Base-by-base conservation (phyloP, 768 basidiomycete species). In the Boletus rubescentipes region DNA sequence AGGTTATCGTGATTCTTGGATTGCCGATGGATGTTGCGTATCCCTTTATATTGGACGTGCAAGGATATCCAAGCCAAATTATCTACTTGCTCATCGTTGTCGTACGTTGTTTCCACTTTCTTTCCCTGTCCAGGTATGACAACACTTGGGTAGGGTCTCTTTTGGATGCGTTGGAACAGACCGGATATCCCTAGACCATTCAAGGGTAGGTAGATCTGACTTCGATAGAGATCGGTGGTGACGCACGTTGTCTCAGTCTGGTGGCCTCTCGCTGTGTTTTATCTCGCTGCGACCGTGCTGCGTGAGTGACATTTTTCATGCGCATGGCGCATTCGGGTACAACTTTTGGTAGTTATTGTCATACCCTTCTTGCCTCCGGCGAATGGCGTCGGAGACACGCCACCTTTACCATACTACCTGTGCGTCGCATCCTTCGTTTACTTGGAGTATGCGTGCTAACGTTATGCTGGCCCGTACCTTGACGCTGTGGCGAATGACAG, bases 371-470 rank as follows among this genome's bases (percentile, higher is more conserved):
- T 85, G 5, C 76, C 59, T 21, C 84, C 84, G 4, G 72, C 80
- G 0, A 79, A 80, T 55, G 73, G 76, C 16, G 73, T 80, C 1
- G 84, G 83, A 12, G 82, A 85, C 57, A 83, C 83, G 0, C 82
- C 82, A 11, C 80, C 84, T 11, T 60, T 85, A 34, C 81, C 83
- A 3, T 84, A 84, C 54, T 84, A 83, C 62, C 59, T 83, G 76
- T 78, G 53, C 11, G 59, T 54, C 18, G 11, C 5, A 43, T 10
- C 5, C 44, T 6, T 23, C 16, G 3, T 35, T 40, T 0, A 2
- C 16, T 32, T 46, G 10, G 9, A 9, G 20, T 12, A 72, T 80
- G 46, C 77, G n/a, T n/a, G n/a, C n/a, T n/a, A n/a, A 77, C 60
- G 77, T 78, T 42, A 5, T 37, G 1, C 30, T 44, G 16, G 45